Conservation (phyloP, 257 asterid species). For the Cynanchum wilfordii region DNA sequence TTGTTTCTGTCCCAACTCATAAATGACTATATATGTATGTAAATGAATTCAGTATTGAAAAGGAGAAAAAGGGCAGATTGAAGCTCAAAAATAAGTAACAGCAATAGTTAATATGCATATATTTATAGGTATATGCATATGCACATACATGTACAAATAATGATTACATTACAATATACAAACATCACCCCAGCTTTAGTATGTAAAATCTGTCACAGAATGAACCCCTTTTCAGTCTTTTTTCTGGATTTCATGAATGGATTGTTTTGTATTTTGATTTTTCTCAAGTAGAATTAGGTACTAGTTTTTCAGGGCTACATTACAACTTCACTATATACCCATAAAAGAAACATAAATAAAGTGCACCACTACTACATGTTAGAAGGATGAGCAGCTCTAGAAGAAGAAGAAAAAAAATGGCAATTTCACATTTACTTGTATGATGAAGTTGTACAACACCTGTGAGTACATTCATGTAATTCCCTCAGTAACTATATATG, state of each 20-base stretch:
- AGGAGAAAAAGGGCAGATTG: background rate
- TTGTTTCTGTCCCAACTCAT: background rate
- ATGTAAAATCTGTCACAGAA: no score
- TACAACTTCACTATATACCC: background rate
- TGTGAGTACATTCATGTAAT: background rate
- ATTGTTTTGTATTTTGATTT: no score
- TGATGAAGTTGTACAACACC: background rate
- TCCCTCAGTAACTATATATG: background rate
- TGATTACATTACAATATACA: no score
- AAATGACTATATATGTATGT: background rate
- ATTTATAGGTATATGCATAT: no score
- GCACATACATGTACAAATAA: no score
- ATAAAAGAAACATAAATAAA: background rate
- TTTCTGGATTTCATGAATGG: no score
- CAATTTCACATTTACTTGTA: constrained; percentile 1
- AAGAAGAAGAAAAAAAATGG: background rate
- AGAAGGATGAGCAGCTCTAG: background rate
- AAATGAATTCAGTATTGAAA: background rate
- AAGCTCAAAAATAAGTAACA: no score
- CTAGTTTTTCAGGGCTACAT: background rate
- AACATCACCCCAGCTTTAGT: no score
- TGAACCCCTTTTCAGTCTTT: no score
- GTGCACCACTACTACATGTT: background rate
- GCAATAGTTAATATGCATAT: no score
- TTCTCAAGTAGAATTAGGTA: background rate